Evolutionary conservation across 2,329 filamentous ascomycete genomes (phyloP), one percentile per base, ranked within the genome.

Genomic region (Arthroderma sp.): DNA sequence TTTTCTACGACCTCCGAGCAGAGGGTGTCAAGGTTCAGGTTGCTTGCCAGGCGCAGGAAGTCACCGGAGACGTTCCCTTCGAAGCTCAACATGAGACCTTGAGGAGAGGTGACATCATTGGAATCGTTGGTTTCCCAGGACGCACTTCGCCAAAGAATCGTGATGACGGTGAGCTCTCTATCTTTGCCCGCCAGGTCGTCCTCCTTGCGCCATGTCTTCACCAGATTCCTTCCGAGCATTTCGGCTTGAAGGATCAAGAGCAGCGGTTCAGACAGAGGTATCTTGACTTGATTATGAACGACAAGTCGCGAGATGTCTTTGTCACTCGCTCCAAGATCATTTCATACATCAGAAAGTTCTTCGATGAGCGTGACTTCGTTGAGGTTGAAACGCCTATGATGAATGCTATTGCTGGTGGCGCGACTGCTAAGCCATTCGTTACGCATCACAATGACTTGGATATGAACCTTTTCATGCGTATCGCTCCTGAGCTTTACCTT

Each of bases 341-440:
- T 60, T 80, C 77, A 50, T 95, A 86, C 62, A 83, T 98, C 54
- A 85, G 91, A 54, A 76, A 78, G 56, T 98, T 82, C 73, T 86
- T 98, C 55, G 85, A 95, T 57, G 77, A 82, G 54, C 76, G 82
- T 44, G 85, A 89, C 57, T 98, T 98, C 65, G 73, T 87, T 45
- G 88, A 95, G 64, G 88, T 96, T 28, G 86, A 96, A 69, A 98
- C 91, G 0, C 89, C 91, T 4, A 95, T 96, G 78, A 88, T 98
- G 77, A 93, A 94, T 63, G 78, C 84, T 58, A 94, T 94, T 60
- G 87, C 91, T 29, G 93, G 91, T 55, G 91, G 91, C 61, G 91
- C 91, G 31, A 96, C 91, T 1, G 91, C 91, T 48, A 87, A 84
- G 70, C 91, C 91, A 4, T 98, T 98, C 68, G 73, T 84, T 54